Evolutionary conservation across 2,329 filamentous ascomycete species (phyloP), one percentile per base, ranked within the genome.

Genomic region (Zopfia rhizophila): DNA sequence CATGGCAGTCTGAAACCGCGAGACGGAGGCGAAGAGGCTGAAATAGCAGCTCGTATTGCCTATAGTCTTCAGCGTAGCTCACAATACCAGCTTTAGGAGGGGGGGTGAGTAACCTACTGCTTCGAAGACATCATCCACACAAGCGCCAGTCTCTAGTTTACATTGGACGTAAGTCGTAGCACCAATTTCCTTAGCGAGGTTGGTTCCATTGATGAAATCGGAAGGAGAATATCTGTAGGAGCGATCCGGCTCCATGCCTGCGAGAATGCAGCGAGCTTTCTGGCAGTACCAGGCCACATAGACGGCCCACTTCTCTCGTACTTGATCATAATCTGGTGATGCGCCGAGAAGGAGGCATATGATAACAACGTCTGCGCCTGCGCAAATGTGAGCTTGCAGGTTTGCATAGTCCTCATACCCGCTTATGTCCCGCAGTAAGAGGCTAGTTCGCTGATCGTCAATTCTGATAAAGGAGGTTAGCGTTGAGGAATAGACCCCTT

Each of bases 91-190:
- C n/a, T n/a, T n/a, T n/a, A n/a, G n/a, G n/a, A n/a, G n/a, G n/a
- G n/a, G n/a, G n/a, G n/a, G n/a, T n/a, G n/a, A n/a, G n/a, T n/a
- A 39, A 33, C 42, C 7, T 25, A 45, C 42, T 7, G 42, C 27
- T 39, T 45, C 42, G 13, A 45, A 39, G 13, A 45, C 18, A 33
- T 45, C 42, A 25, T 45, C 35, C 18, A 45, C 42, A 21, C 42
- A 3, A 13, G 42, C 17, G 14, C 33, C 42, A 22, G 24, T 39
- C 27, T 45, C 42, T 27, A 45, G 13, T 3, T 45, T 31, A 24
- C 42, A 45, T 23, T 45, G 30, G 6, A 33, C 14, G 22, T 38
- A 38, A n/a, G n/a, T n/a, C n/a, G n/a, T n/a, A n/a, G n/a, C n/a
- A n/a, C n/a, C n/a, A n/a, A n/a, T n/a, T 25, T 33, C 28, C 12